Evolutionary conservation across 2,329 filamentous ascomycete genomes (phyloP), one percentile per base, ranked within the genome.

Genomic region (Chaetomium strumarium): DNA sequence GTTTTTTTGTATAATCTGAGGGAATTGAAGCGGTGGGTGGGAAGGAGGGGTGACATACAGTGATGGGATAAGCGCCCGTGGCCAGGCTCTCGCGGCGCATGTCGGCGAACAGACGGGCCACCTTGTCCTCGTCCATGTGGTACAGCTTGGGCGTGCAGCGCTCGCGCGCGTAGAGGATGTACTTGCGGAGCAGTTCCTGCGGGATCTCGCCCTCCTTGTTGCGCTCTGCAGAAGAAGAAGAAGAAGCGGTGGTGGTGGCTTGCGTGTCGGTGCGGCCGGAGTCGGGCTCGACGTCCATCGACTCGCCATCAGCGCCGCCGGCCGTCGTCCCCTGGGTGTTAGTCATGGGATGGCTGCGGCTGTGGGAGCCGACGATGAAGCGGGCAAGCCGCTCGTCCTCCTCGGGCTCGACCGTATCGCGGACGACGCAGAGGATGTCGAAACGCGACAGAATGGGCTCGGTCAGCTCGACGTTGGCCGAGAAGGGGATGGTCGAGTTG

Each of bases 361-460:
- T 88, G 70, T 99, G 93, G 1, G 90, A 96, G 59, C 89, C 88
- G 47, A 99, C 90, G 46, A 99, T 95, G 68, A 99, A 99, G 51
- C 86, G 86, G 6, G 93, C 93, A 5, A 99, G 79, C 19, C 92
- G 84, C 72, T 97, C 93, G 62, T 99, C 93, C 68, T 97, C 91
- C 13, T 74, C 78, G 0, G 93, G 92, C 62, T 97, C 91, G 6
- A 97, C 93, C 0, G 90, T 95, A 67, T 99, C 93, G 45, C 93
- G 85, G 14, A 99, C 92, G 7, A 99, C 93, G 66, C 90, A 96
- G 8, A 99, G 80, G 60, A 99, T 95, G 61, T 99, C 93, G 67
- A 99, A 99, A 80, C 93, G 92, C 12, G 92, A 97, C 66, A 99
- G 70, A 63, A 99, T 99, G 46, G 93, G 93, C 70, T 99, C 93